Evolutionary conservation across 129 eudicot genomes (phyloP), one percentile per base, ranked within the genome.

Genomic region (Deinandra increscens): DNA sequence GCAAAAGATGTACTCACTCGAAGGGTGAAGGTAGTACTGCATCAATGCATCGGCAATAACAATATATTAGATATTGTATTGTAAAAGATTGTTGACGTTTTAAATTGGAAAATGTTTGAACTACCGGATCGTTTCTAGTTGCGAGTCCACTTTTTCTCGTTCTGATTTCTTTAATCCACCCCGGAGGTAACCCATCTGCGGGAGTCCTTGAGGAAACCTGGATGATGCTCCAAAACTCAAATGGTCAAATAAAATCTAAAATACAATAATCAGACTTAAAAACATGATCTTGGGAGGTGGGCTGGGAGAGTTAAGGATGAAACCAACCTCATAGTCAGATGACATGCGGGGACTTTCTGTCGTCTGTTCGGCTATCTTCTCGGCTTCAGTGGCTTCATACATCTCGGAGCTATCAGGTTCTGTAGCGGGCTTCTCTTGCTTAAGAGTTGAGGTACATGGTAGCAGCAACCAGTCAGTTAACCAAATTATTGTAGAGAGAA

Each of bases 161-260:
- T 83, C 80, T 87, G 67, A 80, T 62, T 75, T 88, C 97, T 80
- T 80, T 84, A 19, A 82, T 76, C 97, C 97, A 91, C 10, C 96
- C 97, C 15, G 82, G 66, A 5, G 97, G 96, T 22, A 91, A 75
- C 66, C 79, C 90, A 13, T 86, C 88, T 59, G 70, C 88, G 0
- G 81, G 43, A 48, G 63, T 60, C 55, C 68, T 78, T 81, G 81
- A 81, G 73, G 75, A 12, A 76, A 71, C 85, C 97, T 91, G 74
- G 20, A 80, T 3, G 81, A 63, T 11, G 44, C 49, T 75, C 72
- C 51, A 73, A 62, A 69, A 56, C 7, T 66, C 69, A 53, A 70
- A 69, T 22, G 19, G 75, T 42, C 26, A 60, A 33, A 68, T 54
- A 29, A 55, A 60, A 69, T 5, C 38, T 29, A 9, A 50, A 41